Evolutionary conservation across 2,329 filamentous ascomycete genomes (phyloP).

Genomic region (Trichophyton verrucosum): DNA sequence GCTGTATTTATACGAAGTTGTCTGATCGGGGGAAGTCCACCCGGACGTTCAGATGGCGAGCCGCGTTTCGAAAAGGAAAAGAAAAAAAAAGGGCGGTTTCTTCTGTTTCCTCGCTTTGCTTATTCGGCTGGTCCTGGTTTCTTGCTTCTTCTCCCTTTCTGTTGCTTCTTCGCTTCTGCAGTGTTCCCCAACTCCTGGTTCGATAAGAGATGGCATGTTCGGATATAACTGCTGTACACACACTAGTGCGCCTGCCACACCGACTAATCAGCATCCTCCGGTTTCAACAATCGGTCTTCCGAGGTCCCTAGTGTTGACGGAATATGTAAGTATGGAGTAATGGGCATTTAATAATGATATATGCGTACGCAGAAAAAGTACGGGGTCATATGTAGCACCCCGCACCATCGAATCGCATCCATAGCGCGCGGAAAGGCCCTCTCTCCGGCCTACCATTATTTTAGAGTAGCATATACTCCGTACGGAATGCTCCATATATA

Average conservation of each 20-base stretch:
- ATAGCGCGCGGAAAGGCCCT: not conserved
- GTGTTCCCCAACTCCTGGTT: not conserved
- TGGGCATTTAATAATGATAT: no score
- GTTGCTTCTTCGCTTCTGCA: not conserved
- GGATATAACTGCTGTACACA: not conserved
- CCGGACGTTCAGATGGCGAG: not conserved
- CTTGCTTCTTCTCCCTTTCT: not conserved
- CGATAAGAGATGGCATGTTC: not conserved
- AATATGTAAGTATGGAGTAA: no score
- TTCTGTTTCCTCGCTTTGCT: not conserved
- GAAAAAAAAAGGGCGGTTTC: no score
- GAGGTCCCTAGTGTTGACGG: no score
- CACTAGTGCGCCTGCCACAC: not conserved
- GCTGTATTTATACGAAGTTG: not conserved
- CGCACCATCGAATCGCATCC: not conserved
- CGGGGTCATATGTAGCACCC: not conserved
- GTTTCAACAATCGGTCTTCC: not conserved
- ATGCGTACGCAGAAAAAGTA: no score
- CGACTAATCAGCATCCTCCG: not conserved
- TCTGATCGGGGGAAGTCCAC: not conserved
- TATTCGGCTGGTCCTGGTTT: not conserved
- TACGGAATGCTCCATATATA: no score
- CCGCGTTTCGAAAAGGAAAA: not conserved
- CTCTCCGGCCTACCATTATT: no score
- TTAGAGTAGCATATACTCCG: no score